These are phyloP conservation scores for Dioscorea alata DNA, from an alignment of 106 monocot species.

Conservation along the genomic window DNA sequence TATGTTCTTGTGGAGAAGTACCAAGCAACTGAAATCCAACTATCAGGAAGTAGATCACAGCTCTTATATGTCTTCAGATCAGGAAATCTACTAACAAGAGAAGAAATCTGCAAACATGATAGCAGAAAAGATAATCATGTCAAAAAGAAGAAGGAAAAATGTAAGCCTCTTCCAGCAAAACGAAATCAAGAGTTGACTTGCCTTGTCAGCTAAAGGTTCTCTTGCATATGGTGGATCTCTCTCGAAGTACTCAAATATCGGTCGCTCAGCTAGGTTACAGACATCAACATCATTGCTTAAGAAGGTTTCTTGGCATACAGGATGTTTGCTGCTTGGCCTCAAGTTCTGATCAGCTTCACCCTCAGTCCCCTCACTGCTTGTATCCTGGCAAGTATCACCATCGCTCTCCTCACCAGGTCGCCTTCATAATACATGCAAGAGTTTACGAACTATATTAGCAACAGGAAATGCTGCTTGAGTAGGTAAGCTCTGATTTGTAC, in stretches of 20 bases:
- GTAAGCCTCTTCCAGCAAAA: too few species aligned
- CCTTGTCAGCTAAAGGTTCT: slow-evolving; percentile 85
- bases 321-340: slow-evolving; percentile 16
- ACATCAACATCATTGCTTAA: slow-evolving; percentile 34
- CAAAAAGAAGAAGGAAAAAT: too few species aligned
- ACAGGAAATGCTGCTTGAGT: too few species aligned
- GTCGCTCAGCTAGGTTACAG: slow-evolving; percentile 20
- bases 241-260: slow-evolving; percentile 70
- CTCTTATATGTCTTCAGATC: slow-evolving; percentile 67
- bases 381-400: slow-evolving; percentile 41
- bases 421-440: slow-evolving; percentile 11
- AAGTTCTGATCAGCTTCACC: slow-evolving; percentile 24
- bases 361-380: slow-evolving; percentile 63
- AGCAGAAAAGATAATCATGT: too few species aligned
- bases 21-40: slow-evolving; percentile 99
- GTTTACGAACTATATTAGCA: too few species aligned
- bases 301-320: slow-evolving; percentile 29
- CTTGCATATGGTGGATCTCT: slow-evolving; percentile 63
- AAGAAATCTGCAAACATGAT: slow-evolving; percentile 44
- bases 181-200: background rate
- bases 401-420: slow-evolving; percentile 52
- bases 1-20: slow-evolving; percentile 19
- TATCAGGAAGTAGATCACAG: slow-evolving; percentile 72
- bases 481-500: too few species aligned
- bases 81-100: slow-evolving; percentile 65